Evolutionary conservation across 2,329 filamentous ascomycete species (phyloP), one percentile per base, ranked within the genome.

Genomic region (Hymenoscyphus albidus): DNA sequence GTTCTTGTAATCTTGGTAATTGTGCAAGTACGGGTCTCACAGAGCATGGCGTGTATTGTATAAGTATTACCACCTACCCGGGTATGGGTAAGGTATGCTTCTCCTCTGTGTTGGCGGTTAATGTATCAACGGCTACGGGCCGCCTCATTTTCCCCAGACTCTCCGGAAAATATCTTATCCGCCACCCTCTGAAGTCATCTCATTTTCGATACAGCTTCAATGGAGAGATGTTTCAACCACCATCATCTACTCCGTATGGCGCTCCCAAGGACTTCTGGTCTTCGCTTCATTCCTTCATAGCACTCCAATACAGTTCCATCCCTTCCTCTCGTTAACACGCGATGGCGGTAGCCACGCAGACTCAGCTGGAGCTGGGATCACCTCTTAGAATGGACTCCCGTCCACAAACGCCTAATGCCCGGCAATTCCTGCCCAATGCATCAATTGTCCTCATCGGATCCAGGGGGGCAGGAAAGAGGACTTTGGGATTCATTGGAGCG

Each of bases 371-470:
- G 48, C 18, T 67, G 44, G 65, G 67, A 22, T 68, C 62, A n/a
- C 56, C 65, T 40, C 31, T 69, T 61, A 69, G 62, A 38, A 48
- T 72, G 39, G 67, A 71, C 32, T 69, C 67, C 35, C 61, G 61
- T n/a, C 66, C 69, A 1, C 69, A 62, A 40, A 65, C 62, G 13
- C 68, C 69, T 61, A 68, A 54, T 27, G 63, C 67, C 22, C 65
- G 73, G 65, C 62, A 70, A 31, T 75, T 75, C 60, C 64, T 64
- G 38, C 62, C 64, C 10, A 83, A 90, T 78, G 86, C 88, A 1
- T 92, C 90, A 1, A 86, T 93, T 63, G 83, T 93, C 6, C 80
- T 93, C 18, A 83, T 90, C 27, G 90, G 90, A 1, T 86, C 92
- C 63, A 85, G 88, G 14, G 90, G 90, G 12, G 86, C 88, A 5